Conservation (phyloP, 805 yeast species). For the Candida silvatica region DNA sequence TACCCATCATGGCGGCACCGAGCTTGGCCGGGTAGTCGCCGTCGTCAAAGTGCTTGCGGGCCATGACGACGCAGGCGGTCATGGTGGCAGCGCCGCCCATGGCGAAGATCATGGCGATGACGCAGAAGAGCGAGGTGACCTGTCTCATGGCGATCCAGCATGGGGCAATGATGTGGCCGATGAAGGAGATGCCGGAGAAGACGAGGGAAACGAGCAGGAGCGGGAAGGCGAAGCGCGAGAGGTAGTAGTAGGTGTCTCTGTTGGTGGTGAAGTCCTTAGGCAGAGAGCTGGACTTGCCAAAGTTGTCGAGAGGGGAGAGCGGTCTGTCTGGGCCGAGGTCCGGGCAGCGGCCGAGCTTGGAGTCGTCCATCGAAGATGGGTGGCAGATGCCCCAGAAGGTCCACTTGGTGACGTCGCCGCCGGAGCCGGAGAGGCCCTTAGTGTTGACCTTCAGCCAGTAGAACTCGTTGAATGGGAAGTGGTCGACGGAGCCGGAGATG, state of each 20-base stretch:
- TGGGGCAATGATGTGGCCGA: constrained; percentile 45
- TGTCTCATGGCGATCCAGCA: constrained; percentile 48
- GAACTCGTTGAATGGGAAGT: constrained; percentile 53
- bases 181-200: constrained; percentile 54
- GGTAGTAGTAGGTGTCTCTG: constrained; percentile 52
- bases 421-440: constrained; percentile 39
- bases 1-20: constrained; percentile 51
- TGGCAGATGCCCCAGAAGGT: constrained; percentile 76
- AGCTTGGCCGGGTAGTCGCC: constrained; percentile 36
- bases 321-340: constrained; percentile 59
- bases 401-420: constrained; percentile 51
- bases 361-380: constrained; percentile 19
- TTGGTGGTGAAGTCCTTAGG: constrained; percentile 45
- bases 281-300: constrained; percentile 40
- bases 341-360: constrained; percentile 26
- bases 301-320: constrained; percentile 68
- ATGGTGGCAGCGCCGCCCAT: constrained; percentile 59
- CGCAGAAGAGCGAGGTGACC: constrained; percentile 42
- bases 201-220: constrained; percentile 51
- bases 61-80: constrained; percentile 75
- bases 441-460: constrained; percentile 73
- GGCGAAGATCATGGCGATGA: constrained; percentile 43
- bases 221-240: constrained; percentile 60
- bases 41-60: constrained; percentile 55
- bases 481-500: constrained; percentile 53